phyloP scores from a whole-genome alignment of 1,284 basidiomycete genomes.

The Ustilago tritici region DNA sequence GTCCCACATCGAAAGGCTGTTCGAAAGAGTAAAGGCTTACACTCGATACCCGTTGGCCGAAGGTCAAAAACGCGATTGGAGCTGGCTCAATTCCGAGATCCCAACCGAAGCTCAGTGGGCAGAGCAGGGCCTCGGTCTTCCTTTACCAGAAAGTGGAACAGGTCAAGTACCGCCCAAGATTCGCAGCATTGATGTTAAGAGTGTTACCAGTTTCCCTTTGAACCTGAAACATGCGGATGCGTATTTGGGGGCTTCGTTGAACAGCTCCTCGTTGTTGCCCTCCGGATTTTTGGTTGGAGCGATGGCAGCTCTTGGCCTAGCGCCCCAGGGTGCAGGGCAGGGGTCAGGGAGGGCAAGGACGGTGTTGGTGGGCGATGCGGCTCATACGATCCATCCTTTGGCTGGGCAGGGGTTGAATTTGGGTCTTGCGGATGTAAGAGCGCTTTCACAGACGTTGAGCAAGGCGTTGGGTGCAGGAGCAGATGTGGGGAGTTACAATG shows the following conservation, averaged over 20 bases:
- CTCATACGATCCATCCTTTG: slow-evolving; percentile 94
- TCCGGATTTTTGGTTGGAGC: slow-evolving; percentile 49
- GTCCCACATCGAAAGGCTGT: slow-evolving; percentile 78
- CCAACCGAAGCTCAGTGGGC: slow-evolving; percentile 39
- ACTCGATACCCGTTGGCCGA: slow-evolving; percentile 20
- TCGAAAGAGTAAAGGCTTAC: slow-evolving; percentile 75
- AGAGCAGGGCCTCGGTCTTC: slow-evolving; percentile 35
- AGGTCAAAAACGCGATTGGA: slow-evolving; percentile 28
- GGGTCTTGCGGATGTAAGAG: slow-evolving; percentile 81
- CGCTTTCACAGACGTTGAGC: slow-evolving; percentile 43
- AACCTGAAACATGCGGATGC: slow-evolving; percentile 86
- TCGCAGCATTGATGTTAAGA: slow-evolving; percentile 78
- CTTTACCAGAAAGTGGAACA: slow-evolving; percentile 47
- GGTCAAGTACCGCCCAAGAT: slow-evolving; percentile 78
- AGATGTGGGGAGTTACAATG: slow-evolving; percentile 62
- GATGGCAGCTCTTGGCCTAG: slow-evolving; percentile 49
- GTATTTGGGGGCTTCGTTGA: slow-evolving; percentile 77
- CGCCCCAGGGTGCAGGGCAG: slow-evolving; percentile 53
- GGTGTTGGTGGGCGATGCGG: slow-evolving; percentile 93
- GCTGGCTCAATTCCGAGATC: slow-evolving; percentile 51
- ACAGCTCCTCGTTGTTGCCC: slow-evolving; percentile 31
- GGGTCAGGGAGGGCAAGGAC: slow-evolving; percentile 75
- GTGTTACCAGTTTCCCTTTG: slow-evolving; percentile 90
- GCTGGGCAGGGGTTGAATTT: slow-evolving; percentile 96
- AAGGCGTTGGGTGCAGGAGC: slow-evolving; percentile 52